A percentile compares a stretch with the other conserved stretches of the same genome.
Evolutionary conservation across 1,284 basidiomycete species (phyloP).

Genomic region (Apiotrichum akiyoshidainum): DNA sequence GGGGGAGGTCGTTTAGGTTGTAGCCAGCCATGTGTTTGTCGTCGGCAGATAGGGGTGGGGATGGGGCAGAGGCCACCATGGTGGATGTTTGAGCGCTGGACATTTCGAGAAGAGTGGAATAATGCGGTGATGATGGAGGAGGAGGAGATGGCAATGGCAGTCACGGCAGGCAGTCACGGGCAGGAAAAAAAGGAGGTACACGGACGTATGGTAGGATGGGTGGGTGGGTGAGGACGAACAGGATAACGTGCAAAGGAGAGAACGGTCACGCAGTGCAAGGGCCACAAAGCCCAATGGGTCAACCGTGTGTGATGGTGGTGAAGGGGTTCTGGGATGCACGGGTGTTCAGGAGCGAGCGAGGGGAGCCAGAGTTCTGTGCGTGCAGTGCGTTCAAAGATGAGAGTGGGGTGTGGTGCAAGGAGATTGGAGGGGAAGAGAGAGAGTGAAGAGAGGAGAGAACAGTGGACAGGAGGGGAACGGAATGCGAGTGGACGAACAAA

Average conservation of each 20-base stretch:
- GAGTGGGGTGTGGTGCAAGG: background rate
- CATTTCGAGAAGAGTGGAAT: constrained; percentile 4
- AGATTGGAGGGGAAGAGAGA: background rate
- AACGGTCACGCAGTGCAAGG: too few relatives aligned
- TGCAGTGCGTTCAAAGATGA: background rate
- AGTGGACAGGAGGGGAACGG: background rate
- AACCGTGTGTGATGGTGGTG: too few relatives aligned
- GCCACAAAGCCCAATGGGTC: too few relatives aligned
- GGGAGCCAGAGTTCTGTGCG: too few relatives aligned
- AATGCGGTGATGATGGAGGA: background rate
- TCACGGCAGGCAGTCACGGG: background rate
- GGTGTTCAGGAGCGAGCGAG: background rate
- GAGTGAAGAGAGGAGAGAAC: background rate
- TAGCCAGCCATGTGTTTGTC: constrained; percentile 12
- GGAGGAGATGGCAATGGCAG: background rate
- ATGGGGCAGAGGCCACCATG: constrained; percentile 18
- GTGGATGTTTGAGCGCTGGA: constrained; percentile 35
- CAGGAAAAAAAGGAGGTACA: background rate
- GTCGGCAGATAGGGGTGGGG: constrained; percentile 11
- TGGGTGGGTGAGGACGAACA: background rate
- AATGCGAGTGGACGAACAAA: background rate
- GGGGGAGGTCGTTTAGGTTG: constrained; percentile 14
- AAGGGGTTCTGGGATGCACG: too few relatives aligned
- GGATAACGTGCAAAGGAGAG: background rate
- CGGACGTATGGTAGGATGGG: background rate